These are phyloP conservation scores for Apiotrichum veenhuisii DNA, from an alignment of 1,284 basidiomycete species.

Conservation along the genomic window DNA sequence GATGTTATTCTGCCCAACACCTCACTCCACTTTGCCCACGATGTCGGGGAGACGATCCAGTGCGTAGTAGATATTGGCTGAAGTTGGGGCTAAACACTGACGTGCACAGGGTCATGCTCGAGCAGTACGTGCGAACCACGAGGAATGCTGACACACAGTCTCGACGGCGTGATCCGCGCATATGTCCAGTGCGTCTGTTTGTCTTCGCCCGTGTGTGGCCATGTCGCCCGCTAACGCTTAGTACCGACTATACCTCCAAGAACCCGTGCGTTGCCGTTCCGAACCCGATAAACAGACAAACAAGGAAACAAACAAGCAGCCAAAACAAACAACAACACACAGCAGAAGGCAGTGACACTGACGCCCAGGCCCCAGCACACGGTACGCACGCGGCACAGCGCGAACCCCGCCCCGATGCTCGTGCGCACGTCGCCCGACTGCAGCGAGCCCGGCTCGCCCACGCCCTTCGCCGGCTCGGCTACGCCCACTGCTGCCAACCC, in stretches of 20 bases:
- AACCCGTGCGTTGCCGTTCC: conserved; percentile 38
- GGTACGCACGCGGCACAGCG: conserved; percentile 7
- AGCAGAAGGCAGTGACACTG: too few relatives aligned
- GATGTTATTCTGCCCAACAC: conserved; percentile 52
- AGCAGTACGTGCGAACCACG: conserved; percentile 29
- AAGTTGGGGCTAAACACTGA: not conserved
- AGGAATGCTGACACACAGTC: conserved; percentile 28
- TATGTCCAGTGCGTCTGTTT: conserved; percentile 46
- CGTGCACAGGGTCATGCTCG: conserved; percentile 33
- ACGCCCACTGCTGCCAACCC: conserved; percentile 9
- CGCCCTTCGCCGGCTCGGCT: conserved; percentile 3
- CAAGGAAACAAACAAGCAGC: too few relatives aligned
- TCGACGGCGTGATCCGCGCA: conserved; percentile 50
- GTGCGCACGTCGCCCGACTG: not conserved
- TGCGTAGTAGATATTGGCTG: conserved; percentile 18
- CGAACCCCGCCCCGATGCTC: conserved; percentile 2
- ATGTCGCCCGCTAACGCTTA: not conserved
- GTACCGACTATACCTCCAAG: conserved; percentile 36
- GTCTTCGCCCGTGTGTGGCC: too few relatives aligned
- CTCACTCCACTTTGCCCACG: conserved; percentile 50
- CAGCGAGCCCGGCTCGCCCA: not conserved
- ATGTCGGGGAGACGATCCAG: conserved; percentile 51
- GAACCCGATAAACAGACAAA: too few relatives aligned
- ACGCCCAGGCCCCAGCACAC: conserved; percentile 8
- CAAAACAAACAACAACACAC: not conserved